These are phyloP conservation scores for Ustilago vetiveriae DNA, from an alignment of 1,284 basidiomycete species.

Conservation along the genomic window DNA sequence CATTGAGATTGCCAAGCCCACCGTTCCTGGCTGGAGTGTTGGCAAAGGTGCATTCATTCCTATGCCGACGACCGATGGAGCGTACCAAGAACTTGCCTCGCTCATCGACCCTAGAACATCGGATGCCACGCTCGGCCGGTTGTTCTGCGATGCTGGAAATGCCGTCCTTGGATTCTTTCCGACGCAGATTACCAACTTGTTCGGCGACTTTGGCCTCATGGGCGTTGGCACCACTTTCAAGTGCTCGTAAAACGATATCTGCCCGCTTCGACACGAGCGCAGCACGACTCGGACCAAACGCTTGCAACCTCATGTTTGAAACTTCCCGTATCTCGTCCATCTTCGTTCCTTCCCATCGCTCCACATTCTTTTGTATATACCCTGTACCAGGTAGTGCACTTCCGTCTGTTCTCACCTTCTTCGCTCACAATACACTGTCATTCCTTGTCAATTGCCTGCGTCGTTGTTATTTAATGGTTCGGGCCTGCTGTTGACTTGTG, in stretches of 20 bases:
- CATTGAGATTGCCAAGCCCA: slow-evolving; percentile 18
- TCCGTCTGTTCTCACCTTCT: no score
- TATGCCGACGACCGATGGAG: slow-evolving; percentile 19
- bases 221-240: slow-evolving; percentile 8
- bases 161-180: slow-evolving; percentile 29
- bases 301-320: no score
- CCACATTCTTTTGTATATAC: no score
- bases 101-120: slow-evolving; percentile 21
- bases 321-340: no score
- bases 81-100: slow-evolving; percentile 19
- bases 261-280: no score
- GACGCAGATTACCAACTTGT: slow-evolving; percentile 17
- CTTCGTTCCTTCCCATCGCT: no score
- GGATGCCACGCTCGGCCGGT: slow-evolving; percentile 12
- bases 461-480: no score
- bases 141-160: slow-evolving; percentile 31
- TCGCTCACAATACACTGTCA: no score
- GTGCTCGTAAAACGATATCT: slow-evolving; percentile 7
- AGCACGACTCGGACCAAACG: no score
- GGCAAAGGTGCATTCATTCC: slow-evolving; percentile 31
- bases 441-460: no score
- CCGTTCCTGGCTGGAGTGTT: slow-evolving; percentile 31
- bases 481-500: no score
- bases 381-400: no score
- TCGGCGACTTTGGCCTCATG: slow-evolving; percentile 19